These are phyloP conservation scores for Leccinum barrowsii DNA, from an alignment of 768 basidiomycete species.

Conservation along the genomic window DNA sequence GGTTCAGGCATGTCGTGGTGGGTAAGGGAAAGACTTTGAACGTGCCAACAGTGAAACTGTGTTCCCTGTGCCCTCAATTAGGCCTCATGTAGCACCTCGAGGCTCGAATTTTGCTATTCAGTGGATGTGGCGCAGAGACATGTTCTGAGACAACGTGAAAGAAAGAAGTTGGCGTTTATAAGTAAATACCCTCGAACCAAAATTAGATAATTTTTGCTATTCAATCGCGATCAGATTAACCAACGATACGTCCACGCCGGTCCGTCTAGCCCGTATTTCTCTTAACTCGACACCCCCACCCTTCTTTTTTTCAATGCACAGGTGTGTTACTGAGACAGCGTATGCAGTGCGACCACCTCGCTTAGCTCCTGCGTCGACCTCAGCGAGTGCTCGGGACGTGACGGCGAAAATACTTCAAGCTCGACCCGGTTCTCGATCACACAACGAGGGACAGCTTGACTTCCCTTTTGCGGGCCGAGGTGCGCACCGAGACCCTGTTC, in stretches of 20 bases:
- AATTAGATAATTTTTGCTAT: slow-evolving; percentile 25
- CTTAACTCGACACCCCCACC: neutral
- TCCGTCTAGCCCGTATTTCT: neutral
- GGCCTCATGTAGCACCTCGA: slow-evolving; percentile 27
- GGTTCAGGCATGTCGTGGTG: slow-evolving; percentile 21
- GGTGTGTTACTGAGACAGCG: neutral
- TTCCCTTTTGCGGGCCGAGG: neutral
- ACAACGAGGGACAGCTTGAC: slow-evolving; percentile 4
- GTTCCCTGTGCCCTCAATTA: slow-evolving; percentile 6
- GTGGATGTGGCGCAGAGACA: slow-evolving; percentile 23
- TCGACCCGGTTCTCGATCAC: slow-evolving; percentile 8
- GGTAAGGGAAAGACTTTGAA: slow-evolving; percentile 4
- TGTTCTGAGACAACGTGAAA: slow-evolving; percentile 19
- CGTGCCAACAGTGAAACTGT: slow-evolving; percentile 5
- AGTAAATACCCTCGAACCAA: neutral
- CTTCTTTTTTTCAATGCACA: neutral
- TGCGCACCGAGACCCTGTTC: neutral
- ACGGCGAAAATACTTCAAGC: neutral
- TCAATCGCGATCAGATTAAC: slow-evolving; percentile 12
- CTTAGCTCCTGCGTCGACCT: neutral
- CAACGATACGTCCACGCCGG: slow-evolving; percentile 6
- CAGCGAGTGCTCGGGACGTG: neutral
- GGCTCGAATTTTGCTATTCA: slow-evolving; percentile 15
- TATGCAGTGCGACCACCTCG: neutral
- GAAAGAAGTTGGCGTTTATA: neutral